Evolutionary conservation across 768 basidiomycete genomes (phyloP), one percentile per base, ranked within the genome.

Genomic region (Russula emetica): DNA sequence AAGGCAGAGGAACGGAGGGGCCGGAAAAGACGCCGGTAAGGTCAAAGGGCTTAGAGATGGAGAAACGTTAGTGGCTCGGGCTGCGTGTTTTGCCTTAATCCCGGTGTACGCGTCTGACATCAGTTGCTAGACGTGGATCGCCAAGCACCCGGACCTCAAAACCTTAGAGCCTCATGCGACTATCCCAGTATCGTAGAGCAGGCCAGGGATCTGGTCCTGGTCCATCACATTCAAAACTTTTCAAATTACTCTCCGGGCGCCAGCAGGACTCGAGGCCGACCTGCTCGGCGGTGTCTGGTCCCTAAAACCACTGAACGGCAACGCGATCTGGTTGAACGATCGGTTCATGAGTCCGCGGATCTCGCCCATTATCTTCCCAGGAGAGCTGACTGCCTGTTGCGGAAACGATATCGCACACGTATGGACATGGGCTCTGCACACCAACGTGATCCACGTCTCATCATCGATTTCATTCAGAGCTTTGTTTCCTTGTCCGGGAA

Each of bases 311-410:
- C 45, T 50, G 49, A 61, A 55, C 49, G 58, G 59, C 63, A 65
- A 65, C 63, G 59, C 58, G 63, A 64, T 64, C 63, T 61, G 47
- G 53, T 49, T 60, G 55, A 44, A 28, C 60, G 64, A 65, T 65
- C 64, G 64, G 64, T 56, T 63, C 36, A 44, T 42, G 20, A 11
- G 40, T 60, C 64, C 64, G 64, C 64, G 64, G 64, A 65, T 65
- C 63, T 64, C 63, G 54, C 58, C 52, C 34, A 49, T 28, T 61
- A 57, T 64, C 50, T 34, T 64, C 59, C 64, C 64, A 55, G 53
- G 63, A 50, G 40, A 49, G n/a, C 32, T 30, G 32, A 22, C 30
- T 52, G 30, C 56, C 51, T 26, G n/a, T 59, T 38, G 0, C 24
- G 28, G 26, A 2, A 36, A 14, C 4, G 40, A 56, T 42, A 44